Evolutionary conservation across 2,329 filamentous ascomycete genomes (phyloP).

Genomic region (Thielaviopsis populi): DNA sequence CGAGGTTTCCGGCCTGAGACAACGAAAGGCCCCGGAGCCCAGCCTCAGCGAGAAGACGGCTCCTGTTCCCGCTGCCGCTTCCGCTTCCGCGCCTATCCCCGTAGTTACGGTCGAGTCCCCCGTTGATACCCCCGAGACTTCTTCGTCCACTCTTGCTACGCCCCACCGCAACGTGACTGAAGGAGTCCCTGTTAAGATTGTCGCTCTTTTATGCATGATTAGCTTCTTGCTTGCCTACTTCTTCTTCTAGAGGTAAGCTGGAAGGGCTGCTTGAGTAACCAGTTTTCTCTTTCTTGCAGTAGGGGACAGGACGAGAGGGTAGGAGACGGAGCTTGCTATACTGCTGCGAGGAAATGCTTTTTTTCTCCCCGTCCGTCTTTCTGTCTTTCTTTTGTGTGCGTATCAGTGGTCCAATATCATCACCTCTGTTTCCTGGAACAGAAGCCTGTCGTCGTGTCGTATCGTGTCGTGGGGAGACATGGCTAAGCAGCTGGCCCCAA

Average conservation of each 20-base stretch:
- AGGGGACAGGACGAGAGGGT: background rate
- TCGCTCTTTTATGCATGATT: conserved; percentile 67
- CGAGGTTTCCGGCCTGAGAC: conserved; percentile 10
- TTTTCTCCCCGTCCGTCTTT: too few species aligned
- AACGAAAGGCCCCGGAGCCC: conserved; percentile 10
- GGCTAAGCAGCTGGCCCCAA: background rate
- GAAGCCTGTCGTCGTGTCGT: background rate
- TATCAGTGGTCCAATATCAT: background rate
- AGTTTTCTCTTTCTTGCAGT: background rate
- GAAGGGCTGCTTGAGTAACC: conserved; percentile 4
- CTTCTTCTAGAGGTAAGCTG: conserved; percentile 54
- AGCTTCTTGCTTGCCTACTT: conserved; percentile 92
- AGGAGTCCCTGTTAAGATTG: conserved; percentile 76
- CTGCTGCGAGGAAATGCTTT: background rate
- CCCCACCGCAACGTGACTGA: conserved; percentile 27
- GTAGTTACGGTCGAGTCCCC: background rate
- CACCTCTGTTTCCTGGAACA: background rate
- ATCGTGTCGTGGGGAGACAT: background rate
- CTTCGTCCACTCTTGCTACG: conserved; percentile 4
- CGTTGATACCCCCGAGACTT: background rate
- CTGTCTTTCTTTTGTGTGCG: conserved; percentile 2
- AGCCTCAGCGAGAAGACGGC: conserved; percentile 7
- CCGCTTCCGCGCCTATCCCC: background rate
- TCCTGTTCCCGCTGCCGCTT: background rate
- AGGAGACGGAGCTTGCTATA: background rate